Conservation (phyloP, 148 eudicot genomes). For the Persicaria maculosa region DNA sequence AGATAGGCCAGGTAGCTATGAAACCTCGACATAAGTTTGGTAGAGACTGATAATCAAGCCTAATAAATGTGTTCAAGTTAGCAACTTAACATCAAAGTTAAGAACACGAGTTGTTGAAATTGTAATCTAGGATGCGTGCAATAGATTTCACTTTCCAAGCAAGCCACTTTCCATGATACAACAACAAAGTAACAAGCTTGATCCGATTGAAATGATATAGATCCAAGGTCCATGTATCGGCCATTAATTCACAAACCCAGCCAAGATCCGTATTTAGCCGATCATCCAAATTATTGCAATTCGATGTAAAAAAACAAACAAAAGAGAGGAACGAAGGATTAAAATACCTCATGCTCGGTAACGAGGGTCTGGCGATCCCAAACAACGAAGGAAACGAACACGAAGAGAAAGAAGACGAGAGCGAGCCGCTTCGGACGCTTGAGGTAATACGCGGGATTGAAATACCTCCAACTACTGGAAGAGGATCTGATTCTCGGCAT, state of each 20-base stretch:
- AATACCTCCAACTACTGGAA: conserved; percentile 46
- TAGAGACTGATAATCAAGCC: background rate
- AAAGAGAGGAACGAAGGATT: background rate
- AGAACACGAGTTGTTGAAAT: background rate
- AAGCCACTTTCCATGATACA: conserved; percentile 3
- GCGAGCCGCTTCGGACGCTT: conserved; percentile 89
- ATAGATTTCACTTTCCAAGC: background rate
- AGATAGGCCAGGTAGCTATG: background rate
- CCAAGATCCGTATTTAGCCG: background rate
- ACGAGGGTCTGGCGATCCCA: conserved; percentile 97
- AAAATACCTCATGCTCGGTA: conserved; percentile 62
- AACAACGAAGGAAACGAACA: conserved; percentile 44
- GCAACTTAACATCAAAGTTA: background rate
- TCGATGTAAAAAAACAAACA: conserved; percentile 1
- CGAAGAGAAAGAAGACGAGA: conserved; percentile 55
- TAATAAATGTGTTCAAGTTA: background rate
- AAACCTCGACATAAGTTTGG: background rate
- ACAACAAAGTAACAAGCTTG: background rate
- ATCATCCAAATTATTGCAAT: background rate
- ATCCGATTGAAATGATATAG: background rate
- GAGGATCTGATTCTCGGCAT: conserved; percentile 86
- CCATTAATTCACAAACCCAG: background rate
- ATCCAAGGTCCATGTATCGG: conserved; percentile 1
- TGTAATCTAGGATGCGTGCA: background rate
- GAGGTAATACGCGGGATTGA: conserved; percentile 89